Evolutionary conservation across 2,329 filamentous ascomycete species (phyloP), one percentile per base, ranked within the genome.

Genomic region (Colletotrichum agaves): DNA sequence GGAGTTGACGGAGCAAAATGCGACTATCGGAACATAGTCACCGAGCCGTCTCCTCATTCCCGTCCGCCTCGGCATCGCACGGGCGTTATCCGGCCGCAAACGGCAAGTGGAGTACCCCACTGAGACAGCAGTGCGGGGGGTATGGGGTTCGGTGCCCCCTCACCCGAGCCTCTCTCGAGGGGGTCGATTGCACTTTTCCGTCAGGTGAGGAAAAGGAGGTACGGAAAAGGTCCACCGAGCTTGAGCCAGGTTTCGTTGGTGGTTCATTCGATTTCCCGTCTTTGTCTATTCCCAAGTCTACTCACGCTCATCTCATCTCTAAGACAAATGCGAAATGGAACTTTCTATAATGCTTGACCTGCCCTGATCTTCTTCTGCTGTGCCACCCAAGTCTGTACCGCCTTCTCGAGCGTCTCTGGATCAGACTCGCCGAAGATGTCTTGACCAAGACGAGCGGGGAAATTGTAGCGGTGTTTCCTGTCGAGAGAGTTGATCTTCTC

Each of bases 361-460:
- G 65, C 66, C 31, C 82, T 73, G 10, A 69, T 39, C 61, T 74
- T 75, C 73, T 74, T 75, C 61, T 78, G 77, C 41, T 74, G 73
- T 15, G 71, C 75, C 59, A 77, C 75, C 77, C 77, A 79, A 33
- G 78, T 77, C 64, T 74, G 70, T 6, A 78, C 75, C 13, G 73
- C 75, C 69, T 77, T 77, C 58, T 75, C 75, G 17, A 82, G 71
- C 31, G 72, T 75, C 55, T 80, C 80, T 44, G 77, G 74, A 10
- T 75, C 76, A 5, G 75, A 75, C 71, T 83, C 80, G 12, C 77
- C 80, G 66, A 83, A 83, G 46, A 83, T 80, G 71, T 83, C 75
- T 10, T 79, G 76, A 0, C 81, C 81, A 71, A 80, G 77, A 12
- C 79, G 73, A 15, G 75, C 74, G 0, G 81, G 81, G 70, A 82